Base-by-base conservation (phyloP, 2,329 filamentous ascomycete species). In the Aspergillus novofumigatus region DNA sequence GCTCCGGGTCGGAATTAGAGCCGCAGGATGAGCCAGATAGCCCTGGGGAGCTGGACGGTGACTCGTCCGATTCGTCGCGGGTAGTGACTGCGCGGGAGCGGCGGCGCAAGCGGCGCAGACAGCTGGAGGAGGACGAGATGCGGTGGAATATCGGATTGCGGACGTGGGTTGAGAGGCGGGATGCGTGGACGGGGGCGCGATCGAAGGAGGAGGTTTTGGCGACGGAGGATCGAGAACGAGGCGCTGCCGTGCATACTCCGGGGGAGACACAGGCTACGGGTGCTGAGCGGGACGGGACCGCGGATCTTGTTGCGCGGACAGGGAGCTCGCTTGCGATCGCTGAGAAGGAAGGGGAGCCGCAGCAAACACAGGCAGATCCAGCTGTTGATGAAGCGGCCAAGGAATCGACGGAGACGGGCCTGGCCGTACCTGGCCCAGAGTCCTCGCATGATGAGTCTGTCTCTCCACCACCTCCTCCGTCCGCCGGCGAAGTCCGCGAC, bases 141-240 rank as follows among this genome's bases (percentile, higher is more conserved):
- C 72, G 78, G 29, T 95, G 89, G 87, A 97, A 97, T 67, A 80
- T 87, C 41, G 93, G 93, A 0, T 72, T 97, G 56, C 83, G 86
- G n/a, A 89, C 88, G 70, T 97, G 91, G 75, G 83, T 87, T 58
- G 84, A 87, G 29, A 81, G 90, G 57, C 83, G 92, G 51, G 86
- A 96, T 75, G 86, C 86, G 6, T 97, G 93, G 93, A 93, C 92
- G 1, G 88, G 89, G 32, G 92, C 91, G 32, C 64, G 63, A 56
- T 69, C 68, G 25, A 66, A 64, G 53, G 60, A 67, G 21, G 62
- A 71, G 49, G 65, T 69, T 51, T 59, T 60, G n/a, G 55, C 59
- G 14, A 61, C 60, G 42, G 60, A 65, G 29, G 50, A 52, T 53
- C 66, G 49, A 14, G 50, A 44, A 25, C 56, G 56, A 28, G 52